Conservation (phyloP, 306 rosid genomes). For the Prinsepia uniflora region DNA sequence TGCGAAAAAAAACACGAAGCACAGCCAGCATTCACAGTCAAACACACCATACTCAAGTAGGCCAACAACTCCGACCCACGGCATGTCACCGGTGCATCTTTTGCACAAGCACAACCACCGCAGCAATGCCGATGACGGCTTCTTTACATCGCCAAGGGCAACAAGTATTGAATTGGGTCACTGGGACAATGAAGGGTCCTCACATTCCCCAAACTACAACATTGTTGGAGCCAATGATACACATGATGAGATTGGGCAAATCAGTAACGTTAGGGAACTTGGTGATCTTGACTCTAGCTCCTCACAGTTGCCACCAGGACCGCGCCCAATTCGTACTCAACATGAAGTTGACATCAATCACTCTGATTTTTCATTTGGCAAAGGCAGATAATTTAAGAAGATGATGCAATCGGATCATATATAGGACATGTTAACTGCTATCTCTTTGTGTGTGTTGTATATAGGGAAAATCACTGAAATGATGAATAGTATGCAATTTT, state of each 20-base stretch:
- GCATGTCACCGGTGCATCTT: slow-evolving; percentile 65
- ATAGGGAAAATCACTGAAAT: background rate
- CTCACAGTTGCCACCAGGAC: slow-evolving; percentile 15
- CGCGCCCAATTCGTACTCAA: slow-evolving; percentile 6
- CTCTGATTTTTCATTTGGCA: slow-evolving; percentile 46
- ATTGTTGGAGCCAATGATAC: slow-evolving; percentile 8
- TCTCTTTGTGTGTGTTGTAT: background rate
- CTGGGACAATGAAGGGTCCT: slow-evolving; percentile 33
- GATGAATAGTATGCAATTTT: background rate
- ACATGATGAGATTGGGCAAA: slow-evolving; percentile 11
- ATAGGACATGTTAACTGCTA: background rate
- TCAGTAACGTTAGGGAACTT: slow-evolving; percentile 2
- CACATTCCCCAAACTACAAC: slow-evolving; percentile 26
- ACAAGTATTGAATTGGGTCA: slow-evolving; percentile 30
- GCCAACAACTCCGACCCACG: slow-evolving; percentile 50
- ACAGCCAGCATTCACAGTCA: slow-evolving; percentile 28
- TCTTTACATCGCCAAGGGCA: slow-evolving; percentile 32
- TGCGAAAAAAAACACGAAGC: slow-evolving; percentile 42
- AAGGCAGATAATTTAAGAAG: background rate
- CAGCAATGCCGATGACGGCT: slow-evolving; percentile 32
- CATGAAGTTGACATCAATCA: slow-evolving; percentile 30
- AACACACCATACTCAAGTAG: slow-evolving; percentile 56
- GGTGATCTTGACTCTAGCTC: slow-evolving; percentile 29
- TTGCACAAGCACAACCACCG: slow-evolving; percentile 32
- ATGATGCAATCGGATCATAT: background rate